Evolutionary conservation across 805 yeast genomes (phyloP), one percentile per base, ranked within the genome.

Genomic region (Vanderwaltozyma tropicalis): DNA sequence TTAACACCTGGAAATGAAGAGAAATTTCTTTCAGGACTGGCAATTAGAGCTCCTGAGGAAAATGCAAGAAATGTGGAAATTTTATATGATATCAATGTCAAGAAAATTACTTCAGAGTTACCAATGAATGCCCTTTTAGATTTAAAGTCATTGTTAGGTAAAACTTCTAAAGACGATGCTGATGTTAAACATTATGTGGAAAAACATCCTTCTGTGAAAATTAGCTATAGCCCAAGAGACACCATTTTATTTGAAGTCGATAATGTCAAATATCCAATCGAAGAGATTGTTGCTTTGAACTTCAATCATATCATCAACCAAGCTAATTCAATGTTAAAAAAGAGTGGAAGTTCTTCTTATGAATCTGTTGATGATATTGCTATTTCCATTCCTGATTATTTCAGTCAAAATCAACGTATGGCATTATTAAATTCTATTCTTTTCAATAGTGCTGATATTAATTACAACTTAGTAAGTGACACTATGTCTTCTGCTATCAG

Each of bases 401-500:
- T 79, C 44, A 61, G 67, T 29, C 74, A 73, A 42, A 64, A 72
- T 6, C 82, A 85, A 55, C 74, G 95, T 52, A 64, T 63, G 28
- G 84, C 95, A 0, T 59, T 86, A 31, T 62, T 70, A 26, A 94
- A 87, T 47, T 76, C 89, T 3, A 81, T 72, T 69, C 34, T 67
- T 83, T 36, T 51, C 12, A 41, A 49, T 5, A 83, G 94, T 3
- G 82, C 80, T 15, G 61, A 79, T 42, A 65, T 71, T 32, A 73
- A 78, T 41, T 38, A 52, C 4, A 76, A 79, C 1, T 65, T 89
- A 39, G 82, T 88, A 2, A 88, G 83, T 53, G 96, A 89, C 55
- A 96, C 96, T 12, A 63, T 85, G 15, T 92, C 97, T 3, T 86
- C 85, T n/a, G 95, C 94, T 1, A 61, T 84, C 31, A 84, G 87